These are phyloP conservation scores for Tympanopsis confertula DNA, from an alignment of 2,329 filamentous ascomycete genomes.

Conservation along the genomic window DNA sequence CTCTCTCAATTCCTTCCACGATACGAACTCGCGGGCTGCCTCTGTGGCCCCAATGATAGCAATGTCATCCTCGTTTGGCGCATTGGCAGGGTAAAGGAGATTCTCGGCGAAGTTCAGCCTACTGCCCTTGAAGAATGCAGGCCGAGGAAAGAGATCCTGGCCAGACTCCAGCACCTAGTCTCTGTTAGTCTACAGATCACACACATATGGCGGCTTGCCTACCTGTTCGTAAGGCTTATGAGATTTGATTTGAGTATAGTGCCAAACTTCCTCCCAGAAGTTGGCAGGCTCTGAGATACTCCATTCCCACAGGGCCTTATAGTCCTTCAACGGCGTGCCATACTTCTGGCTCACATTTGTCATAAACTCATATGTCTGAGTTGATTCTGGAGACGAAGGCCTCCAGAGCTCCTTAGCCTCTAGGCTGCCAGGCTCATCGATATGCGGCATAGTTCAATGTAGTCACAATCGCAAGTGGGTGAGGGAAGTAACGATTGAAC, in stretches of 20 bases:
- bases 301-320: constrained; percentile 73
- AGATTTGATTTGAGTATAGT: constrained; percentile 65
- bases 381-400: constrained; percentile 54
- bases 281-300: constrained; percentile 62
- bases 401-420: constrained; percentile 50
- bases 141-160: constrained; percentile 70
- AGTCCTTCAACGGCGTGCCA: constrained; percentile 47
- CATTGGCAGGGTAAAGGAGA: constrained; percentile 62
- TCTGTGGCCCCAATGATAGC: constrained; percentile 64
- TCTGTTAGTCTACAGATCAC: constrained; percentile 3
- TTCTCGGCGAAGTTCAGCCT: constrained; percentile 92
- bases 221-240: constrained; percentile 52
- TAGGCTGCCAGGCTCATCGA: constrained; percentile 4
- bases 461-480: too few species aligned
- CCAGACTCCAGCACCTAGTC: constrained; percentile 55
- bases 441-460: not conserved
- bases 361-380: constrained; percentile 64
- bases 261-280: constrained; percentile 83
- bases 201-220: constrained; percentile 11
- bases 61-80: constrained; percentile 50
- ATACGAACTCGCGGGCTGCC: constrained; percentile 40
- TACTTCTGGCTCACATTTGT: constrained; percentile 59
- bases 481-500: too few species aligned
- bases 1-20: constrained; percentile 73
- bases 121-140: constrained; percentile 70